phyloP scores from a whole-genome alignment of 31 red algal species.

The Porphyra umbilicalis region DNA sequence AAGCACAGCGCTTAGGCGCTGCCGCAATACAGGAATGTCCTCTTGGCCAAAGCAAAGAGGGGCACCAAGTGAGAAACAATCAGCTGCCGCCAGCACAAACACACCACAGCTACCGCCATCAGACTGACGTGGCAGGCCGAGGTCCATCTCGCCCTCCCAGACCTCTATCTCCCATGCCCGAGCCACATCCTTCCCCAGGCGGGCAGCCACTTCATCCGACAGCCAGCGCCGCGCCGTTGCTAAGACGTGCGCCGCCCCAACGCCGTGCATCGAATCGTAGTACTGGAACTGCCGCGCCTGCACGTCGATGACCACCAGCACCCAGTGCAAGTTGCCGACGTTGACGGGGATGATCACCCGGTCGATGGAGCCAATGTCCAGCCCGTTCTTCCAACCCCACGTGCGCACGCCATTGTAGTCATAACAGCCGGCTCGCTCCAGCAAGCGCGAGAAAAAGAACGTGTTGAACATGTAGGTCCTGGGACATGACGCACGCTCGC shows the following conservation, averaged over 20 bases:
- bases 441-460: conserved; percentile 39
- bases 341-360: conserved; percentile 57
- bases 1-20: too few species aligned
- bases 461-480: conserved; percentile 37
- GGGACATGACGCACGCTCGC: too few species aligned
- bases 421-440: conserved; percentile 9
- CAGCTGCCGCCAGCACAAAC: too few species aligned
- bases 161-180: conserved; percentile 23
- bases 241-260: conserved; percentile 11
- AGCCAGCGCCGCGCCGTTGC: conserved; percentile 41
- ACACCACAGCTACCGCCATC: conserved; percentile 74
- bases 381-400: conserved; percentile 32
- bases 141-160: conserved; percentile 40
- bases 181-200: conserved; percentile 17
- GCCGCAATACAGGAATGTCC: conserved; percentile 34
- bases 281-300: conserved; percentile 21
- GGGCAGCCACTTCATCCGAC: conserved; percentile 50
- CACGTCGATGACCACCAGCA: conserved; percentile 52
- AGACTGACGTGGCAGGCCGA: conserved; percentile 29
- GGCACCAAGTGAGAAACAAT: conserved; percentile 37
- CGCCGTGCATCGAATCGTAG: conserved; percentile 37
- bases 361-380: conserved; percentile 7
- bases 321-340: conserved; percentile 58
- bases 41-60: conserved; percentile 36
- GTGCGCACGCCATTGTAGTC: conserved; percentile 31